These are phyloP conservation scores for Lepidium africanum DNA, from an alignment of 345 rosid species.

Conservation along the genomic window DNA sequence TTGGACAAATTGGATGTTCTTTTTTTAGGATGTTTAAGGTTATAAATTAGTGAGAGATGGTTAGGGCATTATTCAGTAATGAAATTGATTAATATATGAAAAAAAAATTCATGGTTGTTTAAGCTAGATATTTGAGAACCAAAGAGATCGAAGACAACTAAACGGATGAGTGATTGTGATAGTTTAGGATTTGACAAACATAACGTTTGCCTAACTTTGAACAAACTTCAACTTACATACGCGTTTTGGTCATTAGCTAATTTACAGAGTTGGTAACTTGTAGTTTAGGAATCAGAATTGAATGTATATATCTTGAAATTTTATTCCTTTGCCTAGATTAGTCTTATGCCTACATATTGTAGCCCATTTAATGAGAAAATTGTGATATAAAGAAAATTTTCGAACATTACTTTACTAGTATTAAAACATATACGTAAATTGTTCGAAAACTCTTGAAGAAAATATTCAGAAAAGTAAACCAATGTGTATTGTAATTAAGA, in stretches of 20 bases:
- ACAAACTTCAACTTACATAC: not conserved
- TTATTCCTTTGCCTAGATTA: not conserved
- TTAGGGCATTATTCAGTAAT: not conserved
- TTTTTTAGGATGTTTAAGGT: no score
- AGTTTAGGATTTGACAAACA: not conserved
- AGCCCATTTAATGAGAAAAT: not conserved
- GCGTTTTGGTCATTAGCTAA: constrained; percentile 4
- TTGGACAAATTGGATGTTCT: no score
- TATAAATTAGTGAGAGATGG: no score
- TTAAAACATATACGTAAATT: no score
- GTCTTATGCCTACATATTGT: not conserved
- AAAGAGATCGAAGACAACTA: not conserved
- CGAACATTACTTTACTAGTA: not conserved
- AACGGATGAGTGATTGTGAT: constrained; percentile 4
- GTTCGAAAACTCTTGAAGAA: no score
- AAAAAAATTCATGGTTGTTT: no score
- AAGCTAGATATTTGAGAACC: no score
- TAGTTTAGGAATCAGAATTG: not conserved
- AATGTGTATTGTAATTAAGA: no score
- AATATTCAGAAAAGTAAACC: no score
- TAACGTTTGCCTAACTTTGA: constrained; percentile 23
- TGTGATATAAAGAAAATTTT: not conserved
- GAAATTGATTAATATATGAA: not conserved
- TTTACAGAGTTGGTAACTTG: not conserved
- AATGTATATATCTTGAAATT: not conserved